A percentile compares a stretch with the other conserved stretches of the same genome.
Conservation (phyloP, 1,284 basidiomycete species). For the Tylopilus sp. region DNA sequence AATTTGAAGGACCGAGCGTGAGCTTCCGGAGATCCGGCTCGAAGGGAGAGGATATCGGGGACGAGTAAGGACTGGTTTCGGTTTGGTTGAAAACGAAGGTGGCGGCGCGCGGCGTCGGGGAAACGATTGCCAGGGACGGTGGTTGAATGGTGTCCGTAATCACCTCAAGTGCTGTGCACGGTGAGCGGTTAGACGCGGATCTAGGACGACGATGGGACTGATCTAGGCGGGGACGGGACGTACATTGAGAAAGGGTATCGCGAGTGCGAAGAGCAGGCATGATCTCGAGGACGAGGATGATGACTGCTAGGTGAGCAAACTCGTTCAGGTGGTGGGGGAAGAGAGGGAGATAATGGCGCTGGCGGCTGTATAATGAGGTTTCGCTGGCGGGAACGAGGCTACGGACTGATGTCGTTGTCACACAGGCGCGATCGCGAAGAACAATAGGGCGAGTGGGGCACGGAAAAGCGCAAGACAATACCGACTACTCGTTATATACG, state of each 20-base stretch:
- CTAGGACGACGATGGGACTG: conserved; percentile 6
- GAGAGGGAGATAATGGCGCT: conserved; percentile 30
- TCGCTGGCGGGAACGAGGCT: conserved; percentile 38
- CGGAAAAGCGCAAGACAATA: conserved; percentile 59
- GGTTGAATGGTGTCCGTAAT: conserved; percentile 56
- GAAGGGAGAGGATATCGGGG: conserved; percentile 63
- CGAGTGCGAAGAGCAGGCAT: conserved; percentile 75
- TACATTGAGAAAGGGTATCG: conserved; percentile 62
- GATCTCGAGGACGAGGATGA: conserved; percentile 36
- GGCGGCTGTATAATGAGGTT: conserved; percentile 43
- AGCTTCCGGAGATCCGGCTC: conserved; percentile 60
- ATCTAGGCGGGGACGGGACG: conserved; percentile 28
- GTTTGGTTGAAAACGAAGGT: conserved; percentile 57
- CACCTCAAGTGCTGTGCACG: conserved; percentile 65
- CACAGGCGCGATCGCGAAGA: conserved; percentile 41
- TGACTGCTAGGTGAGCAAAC: conserved; percentile 33
- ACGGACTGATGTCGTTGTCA: conserved; percentile 45
- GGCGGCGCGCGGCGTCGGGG: conserved; percentile 74
- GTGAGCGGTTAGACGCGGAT: conserved; percentile 29
- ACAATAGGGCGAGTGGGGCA: conserved; percentile 65
- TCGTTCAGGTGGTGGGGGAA: conserved; percentile 31
- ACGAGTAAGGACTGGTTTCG: conserved; percentile 59
- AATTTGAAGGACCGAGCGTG: conserved; percentile 42
- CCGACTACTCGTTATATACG: conserved; percentile 58
- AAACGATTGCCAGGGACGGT: conserved; percentile 63